Conservation (phyloP, 2,329 filamentous ascomycete species). For the Beauveria rudraprayagi region DNA sequence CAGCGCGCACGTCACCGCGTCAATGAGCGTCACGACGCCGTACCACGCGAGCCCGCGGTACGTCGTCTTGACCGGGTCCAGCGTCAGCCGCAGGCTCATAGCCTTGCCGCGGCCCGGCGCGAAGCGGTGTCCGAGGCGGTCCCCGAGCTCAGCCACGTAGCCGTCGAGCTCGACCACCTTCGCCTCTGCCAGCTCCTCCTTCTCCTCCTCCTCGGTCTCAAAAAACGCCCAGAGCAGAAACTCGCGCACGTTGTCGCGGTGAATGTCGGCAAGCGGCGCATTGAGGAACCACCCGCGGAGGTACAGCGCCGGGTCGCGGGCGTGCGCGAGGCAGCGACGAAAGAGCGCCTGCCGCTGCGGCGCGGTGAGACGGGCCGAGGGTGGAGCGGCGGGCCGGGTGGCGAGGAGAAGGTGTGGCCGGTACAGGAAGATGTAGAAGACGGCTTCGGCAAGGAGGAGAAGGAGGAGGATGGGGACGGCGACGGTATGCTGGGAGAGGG, state of each 20-base stretch:
- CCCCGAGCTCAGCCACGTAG: conserved; percentile 45
- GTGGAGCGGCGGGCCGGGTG: conserved; percentile 29
- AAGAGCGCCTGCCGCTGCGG: conserved; percentile 48
- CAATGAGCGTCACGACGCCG: conserved; percentile 44
- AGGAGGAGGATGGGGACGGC: conserved; percentile 16
- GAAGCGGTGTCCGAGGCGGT: conserved; percentile 41
- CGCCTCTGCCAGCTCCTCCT: conserved; percentile 18
- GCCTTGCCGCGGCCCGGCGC: conserved; percentile 47
- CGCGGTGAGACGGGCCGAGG: conserved; percentile 23
- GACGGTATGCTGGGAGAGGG: conserved; percentile 9
- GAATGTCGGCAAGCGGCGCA: conserved; percentile 47
- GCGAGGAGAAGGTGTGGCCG: conserved; percentile 33
- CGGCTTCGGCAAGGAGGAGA: conserved; percentile 30
- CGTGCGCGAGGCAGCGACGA: conserved; percentile 43
- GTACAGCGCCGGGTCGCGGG: conserved; percentile 48
- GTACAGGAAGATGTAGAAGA: conserved; percentile 37
- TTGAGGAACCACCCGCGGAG: conserved; percentile 59
- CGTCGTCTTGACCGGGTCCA: conserved; percentile 54
- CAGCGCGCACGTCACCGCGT: conserved; percentile 39
- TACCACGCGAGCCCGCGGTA: conserved; percentile 62
- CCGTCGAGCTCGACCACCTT: conserved; percentile 34
- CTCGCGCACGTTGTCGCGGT: conserved; percentile 58
- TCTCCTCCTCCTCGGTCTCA: conserved; percentile 32
- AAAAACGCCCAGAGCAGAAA: conserved; percentile 64
- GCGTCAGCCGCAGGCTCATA: conserved; percentile 51